A percentile compares a stretch with the other conserved stretches of the same genome.
Conservation (phyloP, 1,284 basidiomycete genomes). For the Ceratobasidium sp. region DNA sequence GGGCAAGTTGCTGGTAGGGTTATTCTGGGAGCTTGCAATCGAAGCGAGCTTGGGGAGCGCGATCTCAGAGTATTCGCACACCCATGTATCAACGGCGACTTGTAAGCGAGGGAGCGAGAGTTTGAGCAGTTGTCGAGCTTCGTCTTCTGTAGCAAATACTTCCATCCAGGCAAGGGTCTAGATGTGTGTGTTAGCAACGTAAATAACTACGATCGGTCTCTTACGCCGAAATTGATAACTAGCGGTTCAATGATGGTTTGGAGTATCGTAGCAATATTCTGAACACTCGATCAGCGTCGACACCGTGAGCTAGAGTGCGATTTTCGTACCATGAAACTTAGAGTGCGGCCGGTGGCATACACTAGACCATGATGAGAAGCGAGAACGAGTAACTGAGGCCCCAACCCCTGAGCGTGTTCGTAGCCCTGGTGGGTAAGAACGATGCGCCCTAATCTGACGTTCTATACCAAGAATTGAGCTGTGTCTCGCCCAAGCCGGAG, state of each 20-base stretch:
- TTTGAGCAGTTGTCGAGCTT: background rate
- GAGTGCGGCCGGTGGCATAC: background rate
- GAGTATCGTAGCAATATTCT: background rate
- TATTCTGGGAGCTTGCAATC: background rate
- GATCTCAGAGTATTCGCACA: constrained; percentile 25
- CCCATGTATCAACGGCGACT: constrained; percentile 4
- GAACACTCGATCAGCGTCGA: background rate
- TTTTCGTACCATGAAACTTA: background rate
- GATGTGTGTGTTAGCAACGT: background rate
- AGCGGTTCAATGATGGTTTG: constrained; percentile 20
- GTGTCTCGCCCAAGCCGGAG: background rate
- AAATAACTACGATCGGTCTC: background rate
- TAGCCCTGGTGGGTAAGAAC: constrained; percentile 12
- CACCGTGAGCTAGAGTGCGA: background rate
- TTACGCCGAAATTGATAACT: background rate
- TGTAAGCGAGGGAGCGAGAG: constrained; percentile 10
- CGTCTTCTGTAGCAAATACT: background rate
- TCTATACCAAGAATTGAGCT: background rate
- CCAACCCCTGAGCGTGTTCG: background rate
- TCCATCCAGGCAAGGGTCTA: background rate
- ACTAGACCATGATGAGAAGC: constrained; percentile 2
- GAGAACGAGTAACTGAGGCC: constrained; percentile 11
- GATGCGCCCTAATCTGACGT: background rate
- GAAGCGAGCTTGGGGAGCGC: background rate
- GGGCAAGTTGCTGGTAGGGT: background rate